Base-by-base conservation (phyloP, 352 stramenopile species). In the Phytophthora nicotianae region DNA sequence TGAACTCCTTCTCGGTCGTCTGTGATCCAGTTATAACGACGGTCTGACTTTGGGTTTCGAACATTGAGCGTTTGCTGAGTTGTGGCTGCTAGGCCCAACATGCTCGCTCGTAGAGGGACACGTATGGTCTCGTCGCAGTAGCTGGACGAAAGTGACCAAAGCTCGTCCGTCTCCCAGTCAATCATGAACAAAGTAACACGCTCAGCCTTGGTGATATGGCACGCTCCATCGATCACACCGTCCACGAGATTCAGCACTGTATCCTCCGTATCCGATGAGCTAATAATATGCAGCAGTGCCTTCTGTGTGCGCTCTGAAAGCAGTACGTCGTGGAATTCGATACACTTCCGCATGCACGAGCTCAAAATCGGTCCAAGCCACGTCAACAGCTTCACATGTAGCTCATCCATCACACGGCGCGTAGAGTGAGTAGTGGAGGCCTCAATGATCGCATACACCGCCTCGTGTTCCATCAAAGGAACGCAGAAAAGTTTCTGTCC, bases 171-270 rank as follows among this genome's bases (percentile, higher is more conserved):
- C 37, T 92, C 81, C 84, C 84, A 95, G 62, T 95, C 84, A 19
- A 95, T 71, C 75, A 95, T 89, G 58, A 93, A 95, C 19, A 95
- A 56, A 46, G 84, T 83, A 11, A 93, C 62, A 17, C 79, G 77
- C 32, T 93, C 84, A 21, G 83, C 84, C 54, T 89, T 89, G 2
- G 86, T 91, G 65, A 95, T 95, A 58, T 95, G 86, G 14, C 77
- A 86, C 0, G 83, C 84, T 49, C 84, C 86, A 6, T 85, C 76
- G 61, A 95, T 92, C 38, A 95, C 86, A 19, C 81, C 84, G 43
- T 92, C 79, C n/a, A 95, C 83, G 19, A 95, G 70, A 62, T 93
- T 92, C 24, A 93, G 66, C 41, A 95, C 84, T 1, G 86, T 95
- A 50, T 92, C 86, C 69, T 92, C 84, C 0, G 77, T 91, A 47